phyloP scores from a whole-genome alignment of 345 rosid genomes.

The Ceriops tagal region DNA sequence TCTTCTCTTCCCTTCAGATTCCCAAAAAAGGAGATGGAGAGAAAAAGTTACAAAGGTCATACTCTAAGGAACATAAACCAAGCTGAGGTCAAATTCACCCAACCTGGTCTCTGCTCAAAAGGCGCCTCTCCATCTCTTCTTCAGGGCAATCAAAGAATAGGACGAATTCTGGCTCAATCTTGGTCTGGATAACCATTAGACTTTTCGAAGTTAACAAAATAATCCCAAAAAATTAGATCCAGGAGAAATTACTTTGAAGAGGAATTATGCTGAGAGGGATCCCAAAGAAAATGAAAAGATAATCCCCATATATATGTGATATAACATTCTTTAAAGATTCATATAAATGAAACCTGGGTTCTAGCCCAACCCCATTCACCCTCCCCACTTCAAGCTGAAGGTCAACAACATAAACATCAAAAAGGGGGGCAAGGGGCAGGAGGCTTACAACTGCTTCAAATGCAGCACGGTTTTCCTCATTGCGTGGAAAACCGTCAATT shows the following conservation, averaged over 20 bases:
- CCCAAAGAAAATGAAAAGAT: not conserved
- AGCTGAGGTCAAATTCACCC: not conserved
- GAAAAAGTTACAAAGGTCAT: too few relatives aligned
- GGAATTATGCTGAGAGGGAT: too few relatives aligned
- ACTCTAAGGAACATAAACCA: too few relatives aligned
- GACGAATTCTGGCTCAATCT: conserved; percentile 18
- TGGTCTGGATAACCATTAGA: conserved; percentile 9
- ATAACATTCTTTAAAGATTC: too few relatives aligned
- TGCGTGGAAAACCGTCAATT: conserved; percentile 4
- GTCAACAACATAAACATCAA: not conserved
- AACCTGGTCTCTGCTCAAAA: conserved; percentile 23
- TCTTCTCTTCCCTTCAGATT: too few relatives aligned
- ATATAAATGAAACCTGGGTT: not conserved
- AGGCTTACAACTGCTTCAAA: conserved; percentile 20
- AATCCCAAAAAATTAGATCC: not conserved
- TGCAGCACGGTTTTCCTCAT: conserved; percentile 19
- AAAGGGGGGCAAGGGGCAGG: not conserved
- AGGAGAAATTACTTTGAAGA: too few relatives aligned
- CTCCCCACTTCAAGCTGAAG: not conserved
- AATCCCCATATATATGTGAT: too few relatives aligned
- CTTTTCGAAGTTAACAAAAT: not conserved
- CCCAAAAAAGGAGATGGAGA: too few relatives aligned
- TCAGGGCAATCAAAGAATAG: conserved; percentile 21
- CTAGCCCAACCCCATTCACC: not conserved
- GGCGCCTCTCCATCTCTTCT: conserved; percentile 15